phyloP scores from a whole-genome alignment of 352 stramenopile genomes.

The Phytophthora meadii region DNA sequence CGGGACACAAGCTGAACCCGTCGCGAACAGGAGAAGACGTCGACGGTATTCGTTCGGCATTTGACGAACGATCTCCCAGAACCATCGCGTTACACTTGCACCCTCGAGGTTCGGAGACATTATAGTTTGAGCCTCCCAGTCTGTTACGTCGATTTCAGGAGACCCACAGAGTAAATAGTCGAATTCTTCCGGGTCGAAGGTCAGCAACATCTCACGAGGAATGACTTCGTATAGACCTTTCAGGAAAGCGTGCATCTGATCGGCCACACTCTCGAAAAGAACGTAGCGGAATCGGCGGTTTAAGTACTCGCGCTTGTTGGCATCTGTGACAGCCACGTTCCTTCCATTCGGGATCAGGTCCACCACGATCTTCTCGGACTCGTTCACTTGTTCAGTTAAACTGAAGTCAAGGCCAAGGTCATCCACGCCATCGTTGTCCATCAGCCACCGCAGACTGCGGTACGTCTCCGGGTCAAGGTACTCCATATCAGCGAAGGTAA shows the following conservation, averaged over 20 bases:
- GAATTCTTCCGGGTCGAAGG: slow-evolving; percentile 98
- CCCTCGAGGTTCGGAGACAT: slow-evolving; percentile 57
- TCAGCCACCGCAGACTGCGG: slow-evolving; percentile 60
- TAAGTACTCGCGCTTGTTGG: slow-evolving; percentile 95
- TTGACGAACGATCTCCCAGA: slow-evolving; percentile 96
- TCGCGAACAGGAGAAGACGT: slow-evolving; percentile 82
- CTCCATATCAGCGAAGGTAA: slow-evolving; percentile 95
- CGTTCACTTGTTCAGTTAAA: slow-evolving; percentile 44
- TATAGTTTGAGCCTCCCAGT: slow-evolving; percentile 93
- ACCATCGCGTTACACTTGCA: slow-evolving; percentile 76
- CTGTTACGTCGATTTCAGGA: slow-evolving; percentile 95
- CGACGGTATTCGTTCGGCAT: slow-evolving; percentile 83
- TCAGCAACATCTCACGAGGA: slow-evolving; percentile 92
- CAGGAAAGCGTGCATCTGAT: slow-evolving; percentile 77
- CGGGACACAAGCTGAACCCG: slow-evolving; percentile 80
- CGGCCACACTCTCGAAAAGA: slow-evolving; percentile 63
- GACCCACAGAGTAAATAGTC: slow-evolving; percentile 97
- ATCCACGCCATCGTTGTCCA: slow-evolving; percentile 60
- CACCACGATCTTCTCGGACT: slow-evolving; percentile 43
- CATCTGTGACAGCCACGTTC: slow-evolving; percentile 91
- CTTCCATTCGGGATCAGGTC: slow-evolving; percentile 57
- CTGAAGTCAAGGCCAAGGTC: slow-evolving; percentile 72
- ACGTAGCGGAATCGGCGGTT: slow-evolving; percentile 79
- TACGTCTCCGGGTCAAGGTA: slow-evolving; percentile 63
- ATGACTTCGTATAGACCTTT: slow-evolving; percentile 97